Base-by-base conservation (phyloP, 257 asterid species). In the Rauvolfia tetraphylla region DNA sequence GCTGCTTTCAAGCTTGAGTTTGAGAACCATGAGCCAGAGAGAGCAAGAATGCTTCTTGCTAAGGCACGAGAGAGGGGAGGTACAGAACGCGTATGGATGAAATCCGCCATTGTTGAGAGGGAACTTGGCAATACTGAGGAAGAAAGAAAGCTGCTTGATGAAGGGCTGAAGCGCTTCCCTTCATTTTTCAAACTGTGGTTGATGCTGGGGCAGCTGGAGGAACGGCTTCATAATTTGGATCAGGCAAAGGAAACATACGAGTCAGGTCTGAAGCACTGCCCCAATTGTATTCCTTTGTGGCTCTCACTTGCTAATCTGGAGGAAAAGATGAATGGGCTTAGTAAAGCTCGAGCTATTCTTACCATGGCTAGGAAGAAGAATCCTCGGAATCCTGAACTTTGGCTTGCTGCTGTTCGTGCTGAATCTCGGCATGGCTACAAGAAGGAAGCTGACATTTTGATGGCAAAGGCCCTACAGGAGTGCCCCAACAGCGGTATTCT, bases 1-100 rank as follows among this genome's bases (percentile, higher is more conserved):
- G 98, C 97, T 84, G 97, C 98, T 53, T 93, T 93, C 87, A 93
- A 93, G 88, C 98, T 93, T 3, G 98, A 93, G 87, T 93, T 93
- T 82, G 97, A 93, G 91, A 93, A 92, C 87, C 91, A 91, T 6
- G 98, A 93, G 74, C 94, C 96, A 1, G 96, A 91, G 80, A 88
- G 98, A 83, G 98, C 97, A 20, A 83, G 93, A 74, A 87, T 87
- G 88, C 90, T 93, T 81, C 96, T 93, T 79, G 96, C 96, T 27
- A 91, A 93, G 85, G 98, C 96, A 7, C 85, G 98, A 81, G 97
- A 90, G 83, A 89, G 89, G 81, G 97, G 97, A 75, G 96, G 97
- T 54, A 86, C 95, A 7, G 97, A 89, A 81, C 89, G 97, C 46
- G 98, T 93, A n/a, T 93, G 98, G 98, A 91, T 93, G 98, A 93